phyloP scores from a whole-genome alignment of 768 basidiomycete genomes.

The Boletellus ananiceps region DNA sequence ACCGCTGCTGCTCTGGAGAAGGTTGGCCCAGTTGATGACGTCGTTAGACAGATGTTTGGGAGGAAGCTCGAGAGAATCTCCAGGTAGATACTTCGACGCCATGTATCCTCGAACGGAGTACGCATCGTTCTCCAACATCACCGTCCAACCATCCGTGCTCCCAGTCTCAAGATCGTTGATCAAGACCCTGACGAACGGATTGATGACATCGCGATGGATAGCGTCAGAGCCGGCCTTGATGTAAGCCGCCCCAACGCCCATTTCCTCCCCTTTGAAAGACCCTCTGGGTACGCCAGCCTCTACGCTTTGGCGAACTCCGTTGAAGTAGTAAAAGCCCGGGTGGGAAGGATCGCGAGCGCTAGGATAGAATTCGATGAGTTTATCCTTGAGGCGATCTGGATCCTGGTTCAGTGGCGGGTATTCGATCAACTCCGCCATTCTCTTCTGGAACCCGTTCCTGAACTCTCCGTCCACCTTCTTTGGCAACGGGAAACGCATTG shows the following conservation, averaged over 20 bases:
- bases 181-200: constrained; percentile 21
- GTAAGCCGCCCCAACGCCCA: constrained; percentile 8
- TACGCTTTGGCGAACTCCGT: not conserved
- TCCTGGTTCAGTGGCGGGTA: constrained; percentile 15
- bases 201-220: constrained; percentile 15
- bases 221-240: constrained; percentile 15
- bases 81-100: constrained; percentile 12
- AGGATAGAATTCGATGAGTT: constrained; percentile 20
- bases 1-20: not conserved
- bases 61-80: constrained; percentile 8
- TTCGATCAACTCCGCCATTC: constrained; percentile 26
- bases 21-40: constrained; percentile 23
- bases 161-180: constrained; percentile 11
- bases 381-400: constrained; percentile 8
- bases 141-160: not conserved
- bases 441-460: constrained; percentile 27
- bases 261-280: constrained; percentile 3
- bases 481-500: constrained; percentile 35
- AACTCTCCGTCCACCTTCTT: constrained; percentile 12
- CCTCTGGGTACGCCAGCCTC: not conserved
- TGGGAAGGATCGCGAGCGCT: constrained; percentile 10
- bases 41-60: constrained; percentile 1
- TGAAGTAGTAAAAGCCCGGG: constrained; percentile 7
- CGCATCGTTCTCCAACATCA: not conserved
- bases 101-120: not conserved